Evolutionary conservation across 371 early-diverging fungal species (phyloP).

Genomic region (Apophysomyces ossiformis): DNA sequence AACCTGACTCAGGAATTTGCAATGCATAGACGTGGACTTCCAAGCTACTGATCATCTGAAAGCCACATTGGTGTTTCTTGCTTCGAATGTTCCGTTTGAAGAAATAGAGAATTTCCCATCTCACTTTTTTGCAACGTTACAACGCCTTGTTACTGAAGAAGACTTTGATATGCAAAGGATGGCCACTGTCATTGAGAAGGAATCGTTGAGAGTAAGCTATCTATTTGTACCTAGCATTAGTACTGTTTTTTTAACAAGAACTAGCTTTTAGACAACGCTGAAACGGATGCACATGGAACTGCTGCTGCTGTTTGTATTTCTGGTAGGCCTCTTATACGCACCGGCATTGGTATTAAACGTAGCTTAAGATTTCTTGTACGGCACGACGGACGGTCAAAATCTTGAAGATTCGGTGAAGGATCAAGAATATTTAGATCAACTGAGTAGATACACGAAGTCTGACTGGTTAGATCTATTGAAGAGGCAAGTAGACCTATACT

Average conservation of each 20-base stretch:
- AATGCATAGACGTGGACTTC: constrained; percentile 55
- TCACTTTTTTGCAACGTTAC: constrained; percentile 52
- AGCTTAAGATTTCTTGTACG: constrained; percentile 62
- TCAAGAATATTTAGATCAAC: constrained; percentile 49
- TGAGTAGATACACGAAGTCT: constrained; percentile 48
- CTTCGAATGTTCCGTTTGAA: constrained; percentile 68
- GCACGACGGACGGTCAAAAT: constrained; percentile 58
- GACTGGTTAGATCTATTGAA: constrained; percentile 61
- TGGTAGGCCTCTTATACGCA: constrained; percentile 15
- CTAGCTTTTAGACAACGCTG: constrained; percentile 45
- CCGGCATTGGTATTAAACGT: not conserved
- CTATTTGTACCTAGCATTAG: not conserved
- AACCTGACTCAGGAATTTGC: not conserved
- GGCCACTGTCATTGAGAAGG: constrained; percentile 62
- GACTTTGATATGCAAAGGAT: constrained; percentile 74
- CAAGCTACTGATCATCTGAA: constrained; percentile 60
- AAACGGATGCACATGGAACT: constrained; percentile 53
- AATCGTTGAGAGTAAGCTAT: constrained; percentile 54
- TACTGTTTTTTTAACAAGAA: not conserved
- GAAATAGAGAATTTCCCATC: constrained; percentile 58
- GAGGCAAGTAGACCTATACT: constrained; percentile 37
- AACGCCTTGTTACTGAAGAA: constrained; percentile 49
- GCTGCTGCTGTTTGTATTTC: constrained; percentile 49
- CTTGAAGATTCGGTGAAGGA: constrained; percentile 55
- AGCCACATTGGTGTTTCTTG: constrained; percentile 52